Evolutionary conservation across 2,329 filamentous ascomycete genomes (phyloP), one percentile per base, ranked within the genome.

Genomic region (Fusarium camptoceras): DNA sequence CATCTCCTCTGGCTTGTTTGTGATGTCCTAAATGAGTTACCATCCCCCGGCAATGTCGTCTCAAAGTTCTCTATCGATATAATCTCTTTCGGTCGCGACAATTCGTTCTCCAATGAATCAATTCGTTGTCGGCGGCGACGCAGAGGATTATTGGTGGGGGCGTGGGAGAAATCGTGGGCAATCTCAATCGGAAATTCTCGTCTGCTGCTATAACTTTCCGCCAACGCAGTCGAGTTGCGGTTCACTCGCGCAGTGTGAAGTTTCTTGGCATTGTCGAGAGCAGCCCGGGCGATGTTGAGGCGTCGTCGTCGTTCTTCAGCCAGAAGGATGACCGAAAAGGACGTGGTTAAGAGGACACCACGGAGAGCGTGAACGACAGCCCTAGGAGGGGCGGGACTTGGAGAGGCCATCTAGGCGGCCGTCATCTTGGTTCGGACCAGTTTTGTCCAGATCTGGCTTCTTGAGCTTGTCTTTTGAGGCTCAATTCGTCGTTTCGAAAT

Each of bases 291-390:
- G 46, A 86, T 80, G 57, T 84, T 84, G 65, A 88, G 84, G 27
- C 86, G 83, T 60, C 85, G 84, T 63, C 86, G 83, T 49, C 86
- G 85, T 76, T 89, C 87, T 76, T 89, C 86, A 60, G 87, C 81
- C 58, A 89, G 79, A 27, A 87, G 76, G 51, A 84, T 82, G 58
- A 88, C 81, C 43, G 86, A 88, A 73, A 86, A 88, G 11, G 86
- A 87, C 4, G 86, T 88, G 53, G 86, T 87, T 18, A 89, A 77
- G 58, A 87, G 82, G 62, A 88, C 81, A 67, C 86, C 84, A 65
- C 86, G 85, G 37, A 89, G 83, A 62, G 86, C 83, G 76, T 85
- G 83, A 68, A 88, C 81, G 62, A 84, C 85, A 63, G 84, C 84
- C 78, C 85, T 85, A 39, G 87, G 88, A 49, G 86, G 86, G 59